Evolutionary conservation across 768 basidiomycete genomes (phyloP).

Genomic region (Tylopilus cervinicoccineus): DNA sequence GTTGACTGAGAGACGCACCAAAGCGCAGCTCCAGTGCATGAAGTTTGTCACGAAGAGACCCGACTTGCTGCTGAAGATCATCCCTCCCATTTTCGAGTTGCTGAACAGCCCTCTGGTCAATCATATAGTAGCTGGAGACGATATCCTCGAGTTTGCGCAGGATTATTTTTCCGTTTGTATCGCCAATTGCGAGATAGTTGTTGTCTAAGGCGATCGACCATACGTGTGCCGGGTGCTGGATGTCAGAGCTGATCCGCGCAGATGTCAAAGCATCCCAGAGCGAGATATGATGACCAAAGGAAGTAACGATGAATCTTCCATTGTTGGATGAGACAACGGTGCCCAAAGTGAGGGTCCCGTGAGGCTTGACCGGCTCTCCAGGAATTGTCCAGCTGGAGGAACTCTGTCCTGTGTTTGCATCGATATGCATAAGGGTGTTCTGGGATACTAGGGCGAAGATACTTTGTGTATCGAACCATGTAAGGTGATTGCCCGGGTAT

Average conservation of each 20-base stretch:
- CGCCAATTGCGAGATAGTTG: neutral
- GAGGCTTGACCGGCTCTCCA: neutral
- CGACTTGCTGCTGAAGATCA: neutral
- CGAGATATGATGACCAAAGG: neutral
- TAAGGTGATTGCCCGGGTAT: neutral
- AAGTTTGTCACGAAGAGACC: neutral
- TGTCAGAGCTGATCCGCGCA: constrained; percentile 1
- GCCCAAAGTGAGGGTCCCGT: neutral
- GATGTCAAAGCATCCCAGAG: constrained; percentile 7
- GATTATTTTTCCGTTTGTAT: neutral
- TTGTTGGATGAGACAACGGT: neutral
- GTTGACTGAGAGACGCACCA: neutral
- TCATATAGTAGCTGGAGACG: constrained; percentile 1
- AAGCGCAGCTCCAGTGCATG: neutral
- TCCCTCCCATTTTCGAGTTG: neutral
- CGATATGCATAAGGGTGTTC: neutral
- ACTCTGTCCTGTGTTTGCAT: neutral
- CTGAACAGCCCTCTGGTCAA: neutral
- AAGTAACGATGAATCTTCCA: neutral
- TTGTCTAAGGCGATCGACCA: constrained; percentile 3
- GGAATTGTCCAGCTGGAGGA: constrained; percentile 3
- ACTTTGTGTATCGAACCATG: neutral
- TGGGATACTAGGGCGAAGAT: constrained; percentile 1
- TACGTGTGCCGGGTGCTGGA: neutral
- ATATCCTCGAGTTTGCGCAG: neutral